Evolutionary conservation across 2,329 filamentous ascomycete genomes (phyloP).

Genomic region (Aspergillus transmontanensis): DNA sequence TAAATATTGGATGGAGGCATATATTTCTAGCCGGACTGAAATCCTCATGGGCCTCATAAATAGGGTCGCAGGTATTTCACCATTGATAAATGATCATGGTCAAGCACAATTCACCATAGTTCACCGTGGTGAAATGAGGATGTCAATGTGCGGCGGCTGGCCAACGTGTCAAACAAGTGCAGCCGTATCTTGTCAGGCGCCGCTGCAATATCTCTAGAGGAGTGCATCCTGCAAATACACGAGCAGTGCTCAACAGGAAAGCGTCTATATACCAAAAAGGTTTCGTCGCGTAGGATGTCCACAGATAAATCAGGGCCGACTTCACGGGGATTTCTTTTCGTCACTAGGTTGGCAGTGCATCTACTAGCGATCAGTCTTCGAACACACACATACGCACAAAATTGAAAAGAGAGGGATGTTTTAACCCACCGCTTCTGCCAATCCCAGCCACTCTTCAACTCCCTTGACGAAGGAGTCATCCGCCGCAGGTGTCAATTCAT

Average conservation of each 20-base stretch:
- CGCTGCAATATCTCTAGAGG: not conserved
- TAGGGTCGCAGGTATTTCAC: not conserved
- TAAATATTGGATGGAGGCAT: not conserved
- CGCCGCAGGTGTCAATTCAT: constrained; percentile 67
- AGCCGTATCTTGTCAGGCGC: not conserved
- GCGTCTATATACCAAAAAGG: not conserved
- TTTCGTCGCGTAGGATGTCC: not conserved
- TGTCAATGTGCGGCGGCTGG: not conserved
- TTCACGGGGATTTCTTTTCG: constrained; percentile 21
- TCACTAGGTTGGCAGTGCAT: constrained; percentile 28
- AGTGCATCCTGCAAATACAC: not conserved
- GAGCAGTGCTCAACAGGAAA: not conserved
- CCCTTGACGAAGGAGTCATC: constrained; percentile 73
- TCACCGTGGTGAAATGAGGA: not conserved
- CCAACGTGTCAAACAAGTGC: not conserved
- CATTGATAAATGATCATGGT: not conserved
- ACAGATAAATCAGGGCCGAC: not conserved
- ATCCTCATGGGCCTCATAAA: not conserved
- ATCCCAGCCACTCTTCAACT: constrained; percentile 76
- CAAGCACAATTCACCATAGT: not conserved
- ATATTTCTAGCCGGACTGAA: not conserved
- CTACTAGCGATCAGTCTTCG: constrained; percentile 14
- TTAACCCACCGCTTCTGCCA: constrained; percentile 66
- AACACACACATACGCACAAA: constrained; percentile 12
- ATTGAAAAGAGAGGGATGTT: not conserved